Evolutionary conservation across 2,329 filamentous ascomycete species (phyloP), one percentile per base, ranked within the genome.

Genomic region (Emmonsiellopsis sp.): DNA sequence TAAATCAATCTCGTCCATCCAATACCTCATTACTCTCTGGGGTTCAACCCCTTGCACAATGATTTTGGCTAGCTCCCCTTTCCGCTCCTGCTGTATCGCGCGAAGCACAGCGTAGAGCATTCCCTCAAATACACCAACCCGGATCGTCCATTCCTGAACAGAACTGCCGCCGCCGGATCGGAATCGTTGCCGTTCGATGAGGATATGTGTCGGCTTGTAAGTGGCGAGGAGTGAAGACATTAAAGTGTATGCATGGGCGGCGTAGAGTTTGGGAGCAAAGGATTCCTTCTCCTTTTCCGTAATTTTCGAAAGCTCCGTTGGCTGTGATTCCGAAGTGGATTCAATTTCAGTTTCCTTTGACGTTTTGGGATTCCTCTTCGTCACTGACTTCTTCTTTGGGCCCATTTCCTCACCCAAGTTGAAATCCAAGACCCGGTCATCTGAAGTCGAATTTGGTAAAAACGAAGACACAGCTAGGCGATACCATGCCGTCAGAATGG

Each of bases 91-190:
- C 45, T 70, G 69, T 47, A 88, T 63, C 0, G 83, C 79, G 50
- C 78, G 74, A 38, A 92, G 67, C 10, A 83, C 77, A 7, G 85
- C 85, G 73, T 90, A 86, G 0, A 94, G 70, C 83, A 93, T 93
- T 3, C 83, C 82, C 67, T 94, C 89, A 20, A 94, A 78, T 62
- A 86, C 84, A 59, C 92, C 92, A 7, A 94, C 88, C 1, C 87
- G 77, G 41, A 93, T 66, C 2, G 88, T 92, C 89, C 89, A 94
- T 69, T 94, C 87, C 55, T 84, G 80, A 1, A 94, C 82, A 0
- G 82, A 79, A 0, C 80, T 71, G 0, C 73, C 77, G 7, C 85
- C 80, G n/a, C 76, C 78, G 2, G 82, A 84, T 2, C 89, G 83
- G 53, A 76, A 84, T 9, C 82, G 75, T 59, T 85, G 82, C 1